Evolutionary conservation across 192 early-diverging fungal genomes (phyloP).

Genomic region (Geranomyces variabilis): DNA sequence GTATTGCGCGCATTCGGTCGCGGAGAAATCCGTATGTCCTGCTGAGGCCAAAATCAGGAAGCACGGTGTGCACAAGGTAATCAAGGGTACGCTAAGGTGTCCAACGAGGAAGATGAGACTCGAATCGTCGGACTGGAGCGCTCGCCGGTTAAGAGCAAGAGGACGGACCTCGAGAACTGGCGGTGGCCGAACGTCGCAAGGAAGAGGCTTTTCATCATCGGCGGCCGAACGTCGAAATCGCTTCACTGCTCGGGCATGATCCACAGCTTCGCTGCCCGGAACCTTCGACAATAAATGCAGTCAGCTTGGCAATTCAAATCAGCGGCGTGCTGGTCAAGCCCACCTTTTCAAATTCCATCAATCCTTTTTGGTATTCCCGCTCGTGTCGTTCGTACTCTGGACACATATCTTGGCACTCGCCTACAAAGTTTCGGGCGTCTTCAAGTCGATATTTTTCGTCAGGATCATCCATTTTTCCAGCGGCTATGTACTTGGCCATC

Average conservation of each 20-base stretch:
- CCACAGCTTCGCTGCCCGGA: conserved; percentile 63
- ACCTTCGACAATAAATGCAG: neutral
- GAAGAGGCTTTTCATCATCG: conserved; percentile 81
- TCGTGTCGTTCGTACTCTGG: conserved; percentile 86
- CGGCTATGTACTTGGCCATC: conserved; percentile 62
- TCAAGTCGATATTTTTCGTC: conserved; percentile 57
- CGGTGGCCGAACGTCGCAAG: conserved; percentile 86
- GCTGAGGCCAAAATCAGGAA: conserved; percentile 55
- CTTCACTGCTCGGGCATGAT: conserved; percentile 76
- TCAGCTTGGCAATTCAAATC: too few species aligned
- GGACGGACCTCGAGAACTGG: conserved; percentile 62
- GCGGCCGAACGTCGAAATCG: conserved; percentile 83
- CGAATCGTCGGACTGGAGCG: too few species aligned
- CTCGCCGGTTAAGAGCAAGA: neutral
- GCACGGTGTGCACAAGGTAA: conserved; percentile 46
- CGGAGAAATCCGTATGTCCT: conserved; percentile 80
- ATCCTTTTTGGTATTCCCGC: conserved; percentile 73
- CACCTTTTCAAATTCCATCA: conserved; percentile 78
- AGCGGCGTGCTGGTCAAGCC: neutral
- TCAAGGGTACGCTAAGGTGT: conserved; percentile 44
- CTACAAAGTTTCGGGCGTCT: conserved; percentile 72
- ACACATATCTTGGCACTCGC: conserved; percentile 87
- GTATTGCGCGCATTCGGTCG: conserved; percentile 81
- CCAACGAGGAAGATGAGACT: too few species aligned
- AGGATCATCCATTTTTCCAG: conserved; percentile 66